Base-by-base conservation (phyloP, 805 yeast species). In the Tetrapisispora nanseiensis region DNA sequence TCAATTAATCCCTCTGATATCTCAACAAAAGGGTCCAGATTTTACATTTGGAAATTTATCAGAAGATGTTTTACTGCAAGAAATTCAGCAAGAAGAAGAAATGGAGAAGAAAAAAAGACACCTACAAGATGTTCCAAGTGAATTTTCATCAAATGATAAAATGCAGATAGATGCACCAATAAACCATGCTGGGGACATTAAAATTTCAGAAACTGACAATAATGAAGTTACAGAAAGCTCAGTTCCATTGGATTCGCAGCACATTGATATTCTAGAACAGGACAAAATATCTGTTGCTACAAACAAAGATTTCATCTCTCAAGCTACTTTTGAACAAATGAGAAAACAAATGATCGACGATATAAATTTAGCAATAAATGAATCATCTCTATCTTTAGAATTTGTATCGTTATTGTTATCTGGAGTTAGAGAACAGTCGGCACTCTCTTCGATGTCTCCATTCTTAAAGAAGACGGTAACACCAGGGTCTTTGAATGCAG, bases 381-480 rank as follows among this genome's bases (percentile, higher is more conserved):
- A 92, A 56, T 79, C 95, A 0, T 87, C 96, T 0, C 62, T 92
- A 30, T 80, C 95, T 1, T 66, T 89, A 44, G 98, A 90, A 56
- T 84, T 89, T 48, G 81, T 90, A 1, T 86, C 96, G 1, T 68
- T 90, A 46, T 66, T 92, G 44, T 72, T 90, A 33, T 82, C 95
- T 16, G 74, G 85, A 10, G 76, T 77, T 10, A 73, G 92, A 47
- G 96, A 96, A 1, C 85, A 86, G 16, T 82, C 90, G 1, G 95
- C 94, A 2, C 74, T 82, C 27, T 71, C 87, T 2, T 86, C 97
- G 1, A 85, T 90, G 78, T 86, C 95, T 1, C 86, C 94, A 0
- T 87, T 77, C 57, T 65, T 87, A 47, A 75, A 78, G 51, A 81
- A 82, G 51, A 76, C 74, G 42, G 82, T 81, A 0, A 85, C 92